Evolutionary conservation across 2,329 filamentous ascomycete species (phyloP).

Genomic region (Beauveria sp.): DNA sequence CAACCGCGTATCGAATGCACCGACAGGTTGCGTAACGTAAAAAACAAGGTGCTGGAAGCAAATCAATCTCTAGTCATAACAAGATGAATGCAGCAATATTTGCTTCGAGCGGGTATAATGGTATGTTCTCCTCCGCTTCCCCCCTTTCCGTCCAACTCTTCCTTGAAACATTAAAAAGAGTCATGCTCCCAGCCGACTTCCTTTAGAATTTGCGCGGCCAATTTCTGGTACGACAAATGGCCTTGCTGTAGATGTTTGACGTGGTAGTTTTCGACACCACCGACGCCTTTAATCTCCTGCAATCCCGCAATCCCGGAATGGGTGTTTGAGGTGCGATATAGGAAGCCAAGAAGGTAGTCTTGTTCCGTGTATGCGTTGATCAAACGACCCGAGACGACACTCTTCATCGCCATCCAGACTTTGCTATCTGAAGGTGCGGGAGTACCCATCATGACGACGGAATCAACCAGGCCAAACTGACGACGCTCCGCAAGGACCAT

Average conservation of each 20-base stretch:
- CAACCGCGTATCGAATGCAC: neutral
- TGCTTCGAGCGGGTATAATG: conserved; percentile 10
- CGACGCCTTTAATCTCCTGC: conserved; percentile 61
- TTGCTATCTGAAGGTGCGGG: conserved; percentile 65
- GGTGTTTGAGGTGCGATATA: conserved; percentile 76
- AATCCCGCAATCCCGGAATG: conserved; percentile 80
- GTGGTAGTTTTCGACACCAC: conserved; percentile 59
- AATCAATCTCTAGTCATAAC: conserved; percentile 8
- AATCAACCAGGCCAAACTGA: conserved; percentile 81
- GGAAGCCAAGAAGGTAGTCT: conserved; percentile 80
- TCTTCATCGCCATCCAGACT: conserved; percentile 71
- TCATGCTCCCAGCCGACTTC: conserved; percentile 64
- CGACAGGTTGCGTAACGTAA: neutral
- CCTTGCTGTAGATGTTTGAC: conserved; percentile 58
- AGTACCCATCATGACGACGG: conserved; percentile 74
- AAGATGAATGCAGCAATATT: conserved; percentile 6
- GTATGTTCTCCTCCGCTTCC: neutral
- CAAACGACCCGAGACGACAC: conserved; percentile 73
- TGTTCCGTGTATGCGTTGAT: conserved; percentile 85
- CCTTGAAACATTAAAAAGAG: conserved; percentile 21
- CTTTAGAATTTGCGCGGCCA: conserved; percentile 58
- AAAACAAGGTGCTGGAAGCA: conserved; percentile 6
- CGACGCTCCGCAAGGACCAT: conserved; percentile 70
- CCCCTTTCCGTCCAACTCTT: neutral
- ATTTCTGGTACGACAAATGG: conserved; percentile 62